Base-by-base conservation (phyloP, 345 rosid genomes). In the thale cress (Arabidopsis thaliana) region DNA sequence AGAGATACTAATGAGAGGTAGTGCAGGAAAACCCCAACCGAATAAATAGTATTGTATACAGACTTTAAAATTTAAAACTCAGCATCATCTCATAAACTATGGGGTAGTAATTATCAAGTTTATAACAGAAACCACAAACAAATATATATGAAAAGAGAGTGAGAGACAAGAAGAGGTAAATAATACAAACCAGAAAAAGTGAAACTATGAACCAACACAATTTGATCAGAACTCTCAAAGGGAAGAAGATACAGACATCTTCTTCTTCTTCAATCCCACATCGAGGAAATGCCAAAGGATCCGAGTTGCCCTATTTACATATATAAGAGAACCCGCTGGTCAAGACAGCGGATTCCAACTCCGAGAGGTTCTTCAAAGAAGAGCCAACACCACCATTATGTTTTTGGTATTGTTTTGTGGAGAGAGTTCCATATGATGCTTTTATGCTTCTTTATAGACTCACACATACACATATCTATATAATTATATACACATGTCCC, bases 241-340 rank as follows among this genome's bases (percentile, higher is more conserved):
- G 56, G 14, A 65, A 65, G 49, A 63, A 37, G 70, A 57, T 28
- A 50, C 30, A 49, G 7, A 46, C 59, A 67, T 48, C 73, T 30
- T 59, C 55, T 30, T 59, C 55, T 38, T 57, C 59, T 74, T 75
- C 68, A 75, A 22, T 75, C 55, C 44, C 28, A 67, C 64, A 3
- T 60, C 20, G n/a, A 59, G 62, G 56, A 75, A 67, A 68, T 75
- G 69, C 79, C 79, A 75, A 75, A 75, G 69, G 74, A 75, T 59
- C 61, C 46, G 60, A 75, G 58, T 75, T 75, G 79, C 79, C 79
- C 69, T 40, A 68, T 41, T 6, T 67, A 75, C 63, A 59, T 33
- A 40, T 38, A 59, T 24, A 69, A 49, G 3, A 64, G 62, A 75
- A 67, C 68, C 68, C 53, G 37, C 67, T 40, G 4, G 42, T 0